phyloP scores from a whole-genome alignment of 805 yeast species.

The Candida golubevii region DNA sequence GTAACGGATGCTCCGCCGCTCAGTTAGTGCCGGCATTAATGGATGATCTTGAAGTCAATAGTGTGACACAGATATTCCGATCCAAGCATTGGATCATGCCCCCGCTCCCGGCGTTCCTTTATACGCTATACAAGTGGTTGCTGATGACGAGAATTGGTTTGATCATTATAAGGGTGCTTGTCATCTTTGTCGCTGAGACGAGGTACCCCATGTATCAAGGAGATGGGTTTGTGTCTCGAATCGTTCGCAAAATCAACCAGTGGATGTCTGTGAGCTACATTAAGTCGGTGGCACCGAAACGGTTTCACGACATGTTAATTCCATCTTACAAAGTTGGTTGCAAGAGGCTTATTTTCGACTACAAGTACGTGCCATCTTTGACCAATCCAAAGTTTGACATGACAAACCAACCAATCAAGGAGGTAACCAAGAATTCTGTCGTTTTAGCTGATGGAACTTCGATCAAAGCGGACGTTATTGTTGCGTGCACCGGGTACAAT shows the following conservation, averaged over 20 bases:
- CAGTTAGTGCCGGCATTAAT: conserved; percentile 38
- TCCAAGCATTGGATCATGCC: conserved; percentile 38
- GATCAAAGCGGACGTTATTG: conserved; percentile 34
- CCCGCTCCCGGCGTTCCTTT: conserved; percentile 27
- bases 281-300: conserved; percentile 26
- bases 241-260: conserved; percentile 24
- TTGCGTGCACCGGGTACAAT: conserved; percentile 42
- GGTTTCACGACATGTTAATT: conserved; percentile 29
- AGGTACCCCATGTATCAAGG: conserved; percentile 36
- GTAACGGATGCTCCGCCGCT: conserved; percentile 42
- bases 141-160: conserved; percentile 28
- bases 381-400: conserved; percentile 29
- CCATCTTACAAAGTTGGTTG: conserved; percentile 41
- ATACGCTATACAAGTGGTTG: conserved; percentile 20
- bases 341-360: conserved; percentile 38
- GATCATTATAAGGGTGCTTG: conserved; percentile 25
- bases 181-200: conserved; percentile 28
- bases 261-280: conserved; percentile 22
- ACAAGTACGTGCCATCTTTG: conserved; percentile 31
- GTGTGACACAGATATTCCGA: conserved; percentile 31
- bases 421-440: conserved; percentile 27
- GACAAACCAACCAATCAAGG: conserved; percentile 19
- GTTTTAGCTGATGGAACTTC: conserved; percentile 25
- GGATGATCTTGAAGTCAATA: conserved; percentile 22
- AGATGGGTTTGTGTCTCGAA: conserved; percentile 21